Percentiles rank a stretch among this genome's conserved stretches.
These are phyloP conservation scores for Microthlaspi erraticum DNA, from an alignment of 345 rosid genomes.

Conservation along the genomic window DNA sequence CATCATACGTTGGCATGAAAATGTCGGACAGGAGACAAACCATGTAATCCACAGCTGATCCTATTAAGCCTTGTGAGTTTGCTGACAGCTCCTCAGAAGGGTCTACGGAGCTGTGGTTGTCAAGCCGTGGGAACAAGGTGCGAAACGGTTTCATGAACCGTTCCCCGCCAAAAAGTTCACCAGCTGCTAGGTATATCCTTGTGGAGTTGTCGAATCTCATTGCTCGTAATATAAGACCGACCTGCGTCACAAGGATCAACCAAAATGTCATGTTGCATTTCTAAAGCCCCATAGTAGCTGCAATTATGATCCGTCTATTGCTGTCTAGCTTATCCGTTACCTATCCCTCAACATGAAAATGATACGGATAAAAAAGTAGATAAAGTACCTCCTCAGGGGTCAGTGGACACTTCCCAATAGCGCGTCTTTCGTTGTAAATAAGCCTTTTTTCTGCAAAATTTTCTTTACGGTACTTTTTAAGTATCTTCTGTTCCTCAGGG, in stretches of 20 bases:
- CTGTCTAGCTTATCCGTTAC: conserved; percentile 7
- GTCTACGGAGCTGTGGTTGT: conserved; percentile 91
- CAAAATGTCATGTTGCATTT: conserved; percentile 24
- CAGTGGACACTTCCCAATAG: conserved; percentile 88
- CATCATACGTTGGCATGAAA: conserved; percentile 98
- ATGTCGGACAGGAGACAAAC: conserved; percentile 96
- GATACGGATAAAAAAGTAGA: conserved; percentile 12
- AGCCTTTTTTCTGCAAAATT: conserved; percentile 83
- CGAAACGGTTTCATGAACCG: conserved; percentile 86
- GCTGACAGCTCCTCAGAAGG: conserved; percentile 70
- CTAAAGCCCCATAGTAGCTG: conserved; percentile 23
- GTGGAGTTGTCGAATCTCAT: conserved; percentile 94
- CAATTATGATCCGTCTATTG: conserved; percentile 7
- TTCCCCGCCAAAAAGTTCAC: conserved; percentile 95
- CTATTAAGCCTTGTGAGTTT: conserved; percentile 73
- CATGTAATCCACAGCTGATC: conserved; percentile 99
- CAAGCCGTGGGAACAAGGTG: conserved; percentile 79
- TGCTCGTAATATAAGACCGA: conserved; percentile 86
- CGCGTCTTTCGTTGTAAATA: conserved; percentile 72
- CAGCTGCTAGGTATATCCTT: conserved; percentile 91
- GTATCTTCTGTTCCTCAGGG: conserved; percentile 70
- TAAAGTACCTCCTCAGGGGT: conserved; percentile 87
- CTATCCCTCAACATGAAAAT: conserved; percentile 21
- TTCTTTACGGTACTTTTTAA: conserved; percentile 80
- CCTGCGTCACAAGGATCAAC: conserved; percentile 58